Evolutionary conservation across 1,139 yeast species (phyloP), one percentile per base, ranked within the genome.

Genomic region (Casaregolazyma lundiana): DNA sequence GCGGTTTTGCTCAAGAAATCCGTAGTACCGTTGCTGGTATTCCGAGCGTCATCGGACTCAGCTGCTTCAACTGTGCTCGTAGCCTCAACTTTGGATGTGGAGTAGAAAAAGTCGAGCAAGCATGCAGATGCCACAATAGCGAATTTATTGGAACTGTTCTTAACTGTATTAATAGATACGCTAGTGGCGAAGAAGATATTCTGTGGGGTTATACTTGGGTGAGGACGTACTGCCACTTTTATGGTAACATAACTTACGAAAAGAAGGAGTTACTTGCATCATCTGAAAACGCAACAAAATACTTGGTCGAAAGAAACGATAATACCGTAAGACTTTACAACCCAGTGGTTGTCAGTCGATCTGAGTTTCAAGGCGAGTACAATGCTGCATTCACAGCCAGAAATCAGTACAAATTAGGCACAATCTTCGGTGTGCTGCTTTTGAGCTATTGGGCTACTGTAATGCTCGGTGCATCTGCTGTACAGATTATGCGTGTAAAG

Each of bases 41-140:
- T 19, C 51, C 54, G 29, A 55, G 59, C 29, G 50, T 48, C 1
- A 39, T 57, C 13, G 61, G 61, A 2, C 44, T 49, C 34, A 57
- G 57, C 4, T 57, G 61, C 44, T 57, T 58, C 58, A 56, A 52
- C 41, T 54, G 59, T 32, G 61, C 60, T n/a, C 38, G 35, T 15
- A 45, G 36, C 26, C 56, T 53, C 53, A 43, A 54, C 32, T 54
- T 52, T 34, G 55, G 58, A 6, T 57, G 60, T 38, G 49, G 45
- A 15, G 40, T 35, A 2, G 54, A 50, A 29, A 37, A 41, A 5
- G 19, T 48, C 6, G 29, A 42, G 4, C 39, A 45, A 6, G 29
- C 45, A 4, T 57, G 61, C 47, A 44, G 54, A 17, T 57, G 61
- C 45, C 44, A 45, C 17, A 57, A 48, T 35, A 41, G 43, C 17